These are phyloP conservation scores for Colletotrichum chrysophilum DNA, from an alignment of 2,329 filamentous ascomycete genomes.

Conservation along the genomic window DNA sequence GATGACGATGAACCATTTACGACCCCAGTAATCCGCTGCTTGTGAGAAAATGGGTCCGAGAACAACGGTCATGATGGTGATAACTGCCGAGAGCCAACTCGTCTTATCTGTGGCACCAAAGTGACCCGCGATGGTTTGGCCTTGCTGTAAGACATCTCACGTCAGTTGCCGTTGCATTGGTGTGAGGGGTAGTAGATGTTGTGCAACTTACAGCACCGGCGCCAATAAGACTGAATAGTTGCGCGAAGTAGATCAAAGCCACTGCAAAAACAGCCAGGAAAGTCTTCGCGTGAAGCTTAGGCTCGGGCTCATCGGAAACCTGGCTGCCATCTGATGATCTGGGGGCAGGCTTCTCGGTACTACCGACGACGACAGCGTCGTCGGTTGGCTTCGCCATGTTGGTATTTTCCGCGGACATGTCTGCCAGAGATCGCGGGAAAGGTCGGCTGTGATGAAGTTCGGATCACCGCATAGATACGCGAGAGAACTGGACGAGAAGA, in stretches of 20 bases:
- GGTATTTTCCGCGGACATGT: background rate
- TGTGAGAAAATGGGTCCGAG: slow-evolving; percentile 39
- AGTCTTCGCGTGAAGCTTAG: slow-evolving; percentile 37
- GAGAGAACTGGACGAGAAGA: background rate
- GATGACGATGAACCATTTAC: slow-evolving; percentile 43
- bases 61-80: slow-evolving; percentile 33
- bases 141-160: slow-evolving; percentile 32
- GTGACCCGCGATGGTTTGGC: slow-evolving; percentile 32
- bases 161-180: background rate
- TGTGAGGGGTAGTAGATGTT: background rate
- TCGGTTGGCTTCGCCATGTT: background rate
- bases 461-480: background rate
- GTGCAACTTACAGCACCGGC: slow-evolving; percentile 34
- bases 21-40: slow-evolving; percentile 47
- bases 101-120: slow-evolving; percentile 26
- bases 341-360: background rate
- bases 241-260: slow-evolving; percentile 38
- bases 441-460: background rate
- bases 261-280: slow-evolving; percentile 38
- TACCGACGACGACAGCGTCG: background rate
- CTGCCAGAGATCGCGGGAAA: background rate
- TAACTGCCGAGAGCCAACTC: slow-evolving; percentile 38
- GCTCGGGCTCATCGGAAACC: background rate
- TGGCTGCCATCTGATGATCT: background rate
- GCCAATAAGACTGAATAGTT: slow-evolving; percentile 37